These are phyloP conservation scores for Phytophthora aleatoria DNA, from an alignment of 352 stramenopile genomes.

Conservation along the genomic window DNA sequence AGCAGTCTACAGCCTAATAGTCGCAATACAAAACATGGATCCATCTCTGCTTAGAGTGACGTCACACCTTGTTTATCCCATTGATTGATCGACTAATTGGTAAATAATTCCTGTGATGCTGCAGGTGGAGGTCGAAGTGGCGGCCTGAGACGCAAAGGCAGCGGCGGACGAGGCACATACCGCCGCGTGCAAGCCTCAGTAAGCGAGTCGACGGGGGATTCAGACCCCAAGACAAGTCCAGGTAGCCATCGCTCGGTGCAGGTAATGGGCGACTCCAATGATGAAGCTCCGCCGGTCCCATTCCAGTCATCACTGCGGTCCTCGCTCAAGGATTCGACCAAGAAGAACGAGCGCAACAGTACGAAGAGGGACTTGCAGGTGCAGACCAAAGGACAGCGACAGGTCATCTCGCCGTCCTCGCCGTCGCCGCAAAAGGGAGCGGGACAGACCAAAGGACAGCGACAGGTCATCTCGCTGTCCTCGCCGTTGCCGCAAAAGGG, in stretches of 20 bases:
- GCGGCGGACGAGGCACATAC: slow-evolving; percentile 37
- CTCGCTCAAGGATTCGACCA: slow-evolving; percentile 51
- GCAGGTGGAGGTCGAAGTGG: slow-evolving; percentile 41
- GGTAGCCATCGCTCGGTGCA: slow-evolving; percentile 26
- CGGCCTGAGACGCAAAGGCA: slow-evolving; percentile 28
- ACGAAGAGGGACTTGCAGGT: slow-evolving; percentile 34
- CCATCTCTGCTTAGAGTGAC: background rate
- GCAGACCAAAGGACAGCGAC: slow-evolving; percentile 29
- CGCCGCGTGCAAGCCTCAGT: slow-evolving; percentile 44
- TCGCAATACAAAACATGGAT: slow-evolving; percentile 5
- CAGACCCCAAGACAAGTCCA: slow-evolving; percentile 1
- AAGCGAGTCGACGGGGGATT: slow-evolving; percentile 3
- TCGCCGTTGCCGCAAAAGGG: slow-evolving; percentile 39
- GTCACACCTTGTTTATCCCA: background rate
- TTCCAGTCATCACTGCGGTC: slow-evolving; percentile 69
- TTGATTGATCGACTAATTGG: slow-evolving; percentile 2
- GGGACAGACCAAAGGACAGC: slow-evolving; percentile 28
- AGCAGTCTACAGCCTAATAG: background rate
- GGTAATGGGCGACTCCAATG: slow-evolving; percentile 21
- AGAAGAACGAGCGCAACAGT: slow-evolving; percentile 18
- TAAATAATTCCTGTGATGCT: slow-evolving; percentile 1
- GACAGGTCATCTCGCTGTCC: slow-evolving; percentile 41
- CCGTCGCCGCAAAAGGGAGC: slow-evolving; percentile 35
- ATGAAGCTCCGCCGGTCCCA: slow-evolving; percentile 5
- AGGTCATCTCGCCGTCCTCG: slow-evolving; percentile 42